These are phyloP conservation scores for Fusarium paranaense DNA, from an alignment of 2,329 filamentous ascomycete species.

Conservation along the genomic window DNA sequence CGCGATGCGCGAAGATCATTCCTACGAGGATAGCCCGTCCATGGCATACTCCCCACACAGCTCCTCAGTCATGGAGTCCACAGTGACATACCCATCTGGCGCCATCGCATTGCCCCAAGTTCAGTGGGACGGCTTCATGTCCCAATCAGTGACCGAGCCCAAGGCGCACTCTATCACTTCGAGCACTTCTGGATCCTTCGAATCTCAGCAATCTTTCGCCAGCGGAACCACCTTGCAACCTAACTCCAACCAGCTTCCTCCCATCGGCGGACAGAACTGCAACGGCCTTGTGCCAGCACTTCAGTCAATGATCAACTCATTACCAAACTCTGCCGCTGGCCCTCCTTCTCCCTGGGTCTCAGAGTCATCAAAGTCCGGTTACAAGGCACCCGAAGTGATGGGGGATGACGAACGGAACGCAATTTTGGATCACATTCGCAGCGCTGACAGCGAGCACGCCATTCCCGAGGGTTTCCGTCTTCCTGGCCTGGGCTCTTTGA, in stretches of 20 bases:
- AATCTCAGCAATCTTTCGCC: constrained; percentile 73
- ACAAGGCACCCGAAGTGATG: constrained; percentile 81
- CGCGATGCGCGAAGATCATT: constrained; percentile 71
- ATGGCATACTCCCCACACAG: constrained; percentile 80
- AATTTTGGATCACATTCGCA: constrained; percentile 88
- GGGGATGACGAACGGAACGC: constrained; percentile 86
- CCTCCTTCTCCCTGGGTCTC: constrained; percentile 81
- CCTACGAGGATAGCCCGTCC: constrained; percentile 68
- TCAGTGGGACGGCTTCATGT: constrained; percentile 91
- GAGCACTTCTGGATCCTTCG: constrained; percentile 73
- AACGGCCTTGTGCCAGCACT: constrained; percentile 74
- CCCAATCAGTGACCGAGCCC: constrained; percentile 74
- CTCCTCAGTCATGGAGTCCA: constrained; percentile 79
- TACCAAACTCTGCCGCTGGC: constrained; percentile 75
- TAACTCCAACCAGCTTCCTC: constrained; percentile 73
- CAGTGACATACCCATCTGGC: constrained; percentile 80
- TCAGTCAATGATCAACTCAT: constrained; percentile 78
- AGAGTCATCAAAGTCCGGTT: constrained; percentile 71
- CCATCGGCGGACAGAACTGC: constrained; percentile 72
- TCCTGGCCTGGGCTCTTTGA: constrained; percentile 82
- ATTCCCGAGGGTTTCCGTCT: constrained; percentile 92
- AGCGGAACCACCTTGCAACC: constrained; percentile 67
- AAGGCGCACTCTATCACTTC: constrained; percentile 82
- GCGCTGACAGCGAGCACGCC: constrained; percentile 81
- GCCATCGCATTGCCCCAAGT: constrained; percentile 87